phyloP scores from a whole-genome alignment of 352 stramenopile genomes.

The Globisporangium rhizosaccharum region DNA sequence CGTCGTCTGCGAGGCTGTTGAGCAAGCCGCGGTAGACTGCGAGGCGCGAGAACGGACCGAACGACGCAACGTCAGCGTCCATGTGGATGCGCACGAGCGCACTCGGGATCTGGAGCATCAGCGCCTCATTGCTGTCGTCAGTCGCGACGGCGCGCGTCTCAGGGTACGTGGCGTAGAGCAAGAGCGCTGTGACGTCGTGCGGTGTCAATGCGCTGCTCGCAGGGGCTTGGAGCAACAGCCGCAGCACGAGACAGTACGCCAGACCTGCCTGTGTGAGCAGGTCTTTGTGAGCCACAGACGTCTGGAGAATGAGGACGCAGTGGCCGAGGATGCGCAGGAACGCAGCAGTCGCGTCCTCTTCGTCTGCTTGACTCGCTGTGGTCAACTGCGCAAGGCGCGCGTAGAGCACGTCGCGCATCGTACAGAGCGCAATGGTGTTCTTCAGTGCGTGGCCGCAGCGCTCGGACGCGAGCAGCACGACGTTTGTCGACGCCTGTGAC shows the following conservation, averaged over 20 bases:
- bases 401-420: slow-evolving; percentile 57
- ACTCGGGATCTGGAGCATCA: not conserved
- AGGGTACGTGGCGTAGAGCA: slow-evolving; percentile 37
- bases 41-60: slow-evolving; percentile 51
- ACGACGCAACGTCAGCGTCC: slow-evolving; percentile 30
- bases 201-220: not conserved
- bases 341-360: slow-evolving; percentile 5
- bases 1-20: slow-evolving; percentile 54
- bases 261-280: slow-evolving; percentile 71
- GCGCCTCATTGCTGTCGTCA: not conserved
- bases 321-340: slow-evolving; percentile 46
- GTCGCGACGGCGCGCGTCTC: slow-evolving; percentile 12
- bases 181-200: slow-evolving; percentile 17
- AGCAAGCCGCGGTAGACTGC: slow-evolving; percentile 63
- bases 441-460: slow-evolving; percentile 69
- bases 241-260: slow-evolving; percentile 60
- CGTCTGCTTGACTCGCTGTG: slow-evolving; percentile 3
- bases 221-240: slow-evolving; percentile 41
- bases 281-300: slow-evolving; percentile 72
- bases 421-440: slow-evolving; percentile 54
- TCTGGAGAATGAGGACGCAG: slow-evolving; percentile 64
- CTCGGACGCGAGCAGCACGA: slow-evolving; percentile 67
- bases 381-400: slow-evolving; percentile 16
- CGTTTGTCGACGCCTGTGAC: slow-evolving; percentile 37
- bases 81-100: slow-evolving; percentile 25